Conservation (phyloP, 2,329 filamentous ascomycete species). For the Alternaria alternata region DNA sequence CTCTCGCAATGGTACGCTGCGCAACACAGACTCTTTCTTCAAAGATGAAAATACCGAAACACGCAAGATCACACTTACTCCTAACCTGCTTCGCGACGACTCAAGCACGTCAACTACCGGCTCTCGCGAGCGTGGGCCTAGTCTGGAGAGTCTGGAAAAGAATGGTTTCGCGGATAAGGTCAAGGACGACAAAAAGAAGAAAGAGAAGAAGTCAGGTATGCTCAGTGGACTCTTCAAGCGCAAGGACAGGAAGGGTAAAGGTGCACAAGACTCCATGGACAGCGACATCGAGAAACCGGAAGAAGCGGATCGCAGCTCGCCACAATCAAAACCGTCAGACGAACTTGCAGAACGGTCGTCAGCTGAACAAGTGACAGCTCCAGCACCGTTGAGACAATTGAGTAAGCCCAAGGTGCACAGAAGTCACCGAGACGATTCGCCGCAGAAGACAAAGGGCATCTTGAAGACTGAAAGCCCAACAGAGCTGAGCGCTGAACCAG, state of each 20-base stretch:
- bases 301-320: conserved; percentile 46
- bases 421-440: conserved; percentile 42
- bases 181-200: conserved; percentile 78
- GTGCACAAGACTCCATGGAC: conserved; percentile 41
- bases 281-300: conserved; percentile 58
- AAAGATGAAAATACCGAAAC: conserved; percentile 95
- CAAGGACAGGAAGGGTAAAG: conserved; percentile 65
- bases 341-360: conserved; percentile 39
- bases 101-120: conserved; percentile 52
- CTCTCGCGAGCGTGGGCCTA: conserved; percentile 63
- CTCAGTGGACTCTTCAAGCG: conserved; percentile 74
- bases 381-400: conserved; percentile 38
- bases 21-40: conserved; percentile 96
- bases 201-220: conserved; percentile 74
- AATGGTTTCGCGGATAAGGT: conserved; percentile 67
- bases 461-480: conserved; percentile 45
- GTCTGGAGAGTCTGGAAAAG: conserved; percentile 80
- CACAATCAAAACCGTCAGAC: conserved; percentile 44
- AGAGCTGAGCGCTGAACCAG: conserved; percentile 28
- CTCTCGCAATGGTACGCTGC: conserved; percentile 83
- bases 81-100: conserved; percentile 89
- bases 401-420: conserved; percentile 53
- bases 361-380: conserved; percentile 35
- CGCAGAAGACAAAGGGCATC: conserved; percentile 43
- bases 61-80: conserved; percentile 95